Conservation (phyloP, 805 yeast species). For the Yamadazyma tumulicola region DNA sequence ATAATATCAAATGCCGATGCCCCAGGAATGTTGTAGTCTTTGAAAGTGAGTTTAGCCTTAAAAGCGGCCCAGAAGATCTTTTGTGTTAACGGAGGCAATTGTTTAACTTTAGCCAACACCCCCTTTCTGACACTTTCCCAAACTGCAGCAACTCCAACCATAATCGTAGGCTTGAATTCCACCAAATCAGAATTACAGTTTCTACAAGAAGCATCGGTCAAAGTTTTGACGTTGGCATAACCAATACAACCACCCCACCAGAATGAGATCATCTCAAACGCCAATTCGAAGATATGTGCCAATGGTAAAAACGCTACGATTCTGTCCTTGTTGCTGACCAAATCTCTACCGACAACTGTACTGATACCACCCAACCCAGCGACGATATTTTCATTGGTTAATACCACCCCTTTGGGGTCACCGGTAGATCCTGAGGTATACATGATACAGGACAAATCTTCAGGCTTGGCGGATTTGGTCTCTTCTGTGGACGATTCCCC, state of each 20-base stretch:
- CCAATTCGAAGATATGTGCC: constrained; percentile 94
- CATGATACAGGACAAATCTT: constrained; percentile 72
- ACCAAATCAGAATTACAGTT: constrained; percentile 87
- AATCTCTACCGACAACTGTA: constrained; percentile 50
- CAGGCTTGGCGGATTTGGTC: constrained; percentile 43
- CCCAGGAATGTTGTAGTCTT: constrained; percentile 70
- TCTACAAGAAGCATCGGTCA: constrained; percentile 75
- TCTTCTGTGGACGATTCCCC: constrained; percentile 48
- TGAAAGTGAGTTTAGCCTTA: constrained; percentile 64
- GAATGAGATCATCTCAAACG: constrained; percentile 72
- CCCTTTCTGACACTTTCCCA: constrained; percentile 97
- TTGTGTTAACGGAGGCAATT: constrained; percentile 63
- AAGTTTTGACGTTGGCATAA: constrained; percentile 89
- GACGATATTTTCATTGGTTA: constrained; percentile 63
- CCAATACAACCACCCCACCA: constrained; percentile 91
- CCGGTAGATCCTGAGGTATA: constrained; percentile 88
- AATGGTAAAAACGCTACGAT: constrained; percentile 87
- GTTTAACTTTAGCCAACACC: constrained; percentile 67
- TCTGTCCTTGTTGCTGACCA: constrained; percentile 58
- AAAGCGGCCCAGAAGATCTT: constrained; percentile 87
- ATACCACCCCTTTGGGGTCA: constrained; percentile 78
- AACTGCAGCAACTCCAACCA: constrained; percentile 99
- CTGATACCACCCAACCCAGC: constrained; percentile 87
- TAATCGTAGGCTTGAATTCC: constrained; percentile 83
- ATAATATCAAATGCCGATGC: constrained; percentile 68